Conservation (phyloP, 1,284 basidiomycete species). For the Trametes polyzona region DNA sequence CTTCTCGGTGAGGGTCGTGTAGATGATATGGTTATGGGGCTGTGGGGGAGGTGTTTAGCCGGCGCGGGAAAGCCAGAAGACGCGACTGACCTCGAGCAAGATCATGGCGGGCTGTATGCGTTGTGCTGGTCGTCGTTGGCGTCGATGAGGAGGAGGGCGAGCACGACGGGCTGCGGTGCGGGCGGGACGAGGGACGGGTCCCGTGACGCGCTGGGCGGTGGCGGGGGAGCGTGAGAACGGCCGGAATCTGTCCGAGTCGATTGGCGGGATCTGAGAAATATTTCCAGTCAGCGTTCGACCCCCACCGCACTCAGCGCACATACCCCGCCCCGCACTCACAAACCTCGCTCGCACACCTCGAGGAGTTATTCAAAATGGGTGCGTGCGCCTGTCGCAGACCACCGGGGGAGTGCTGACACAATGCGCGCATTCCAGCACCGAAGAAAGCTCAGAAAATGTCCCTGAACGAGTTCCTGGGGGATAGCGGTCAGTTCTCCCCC, state of each 20-base stretch:
- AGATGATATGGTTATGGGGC: constrained; percentile 93
- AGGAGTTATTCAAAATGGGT: constrained; percentile 38
- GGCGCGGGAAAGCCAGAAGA: neutral
- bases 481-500: constrained; percentile 59
- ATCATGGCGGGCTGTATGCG: constrained; percentile 54
- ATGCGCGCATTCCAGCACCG: constrained; percentile 53
- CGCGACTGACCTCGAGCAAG: constrained; percentile 63
- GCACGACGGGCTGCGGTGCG: constrained; percentile 2
- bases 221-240: constrained; percentile 26
- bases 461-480: constrained; percentile 87
- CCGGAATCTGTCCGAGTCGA: constrained; percentile 8
- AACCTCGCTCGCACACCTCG: constrained; percentile 1
- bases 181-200: too few species aligned
- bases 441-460: constrained; percentile 93
- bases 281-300: constrained; percentile 19
- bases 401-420: constrained; percentile 5
- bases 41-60: constrained; percentile 37
- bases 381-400: constrained; percentile 7
- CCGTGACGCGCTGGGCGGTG: constrained; percentile 24
- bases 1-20: constrained; percentile 90
- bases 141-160: constrained; percentile 1
- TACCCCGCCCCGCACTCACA: constrained; percentile 1
- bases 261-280: constrained; percentile 24
- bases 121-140: constrained; percentile 12
- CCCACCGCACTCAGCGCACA: constrained; percentile 11